Evolutionary conservation across 306 rosid genomes (phyloP).

Genomic region (Medicago lupulina): DNA sequence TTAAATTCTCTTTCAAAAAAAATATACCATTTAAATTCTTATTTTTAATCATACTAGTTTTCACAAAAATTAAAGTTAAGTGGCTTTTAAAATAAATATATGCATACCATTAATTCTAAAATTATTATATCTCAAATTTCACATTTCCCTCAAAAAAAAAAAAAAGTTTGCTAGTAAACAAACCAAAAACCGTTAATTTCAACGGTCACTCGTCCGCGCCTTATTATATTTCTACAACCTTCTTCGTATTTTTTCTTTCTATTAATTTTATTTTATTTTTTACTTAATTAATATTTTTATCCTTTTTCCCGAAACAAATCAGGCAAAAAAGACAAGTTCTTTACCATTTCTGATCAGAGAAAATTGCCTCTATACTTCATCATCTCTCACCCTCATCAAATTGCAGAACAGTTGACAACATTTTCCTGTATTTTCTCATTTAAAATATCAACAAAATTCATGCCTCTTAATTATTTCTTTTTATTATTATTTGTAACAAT

Average conservation of each 20-base stretch:
- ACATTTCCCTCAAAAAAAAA: no score
- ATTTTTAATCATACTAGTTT: no score
- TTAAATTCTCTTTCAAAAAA: no score
- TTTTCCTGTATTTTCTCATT: constrained; percentile 28
- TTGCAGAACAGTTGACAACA: constrained; percentile 54
- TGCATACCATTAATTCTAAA: no score
- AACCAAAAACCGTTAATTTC: no score
- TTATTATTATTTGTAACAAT: not conserved
- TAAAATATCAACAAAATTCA: constrained; percentile 5
- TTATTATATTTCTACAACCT: constrained; percentile 12
- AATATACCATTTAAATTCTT: no score
- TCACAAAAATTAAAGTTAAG: no score
- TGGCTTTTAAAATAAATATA: no score
- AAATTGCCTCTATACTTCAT: constrained; percentile 37
- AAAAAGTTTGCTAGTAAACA: no score
- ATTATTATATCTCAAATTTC: no score
- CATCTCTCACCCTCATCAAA: constrained; percentile 48
- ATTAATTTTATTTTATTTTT: not conserved
- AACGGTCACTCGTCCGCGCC: constrained; percentile 17
- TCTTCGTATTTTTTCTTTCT: not conserved
- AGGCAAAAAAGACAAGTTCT: constrained; percentile 30
- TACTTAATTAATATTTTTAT: not conserved
- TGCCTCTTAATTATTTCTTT: not conserved
- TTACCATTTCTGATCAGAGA: constrained; percentile 34
- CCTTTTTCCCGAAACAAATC: not conserved